These are phyloP conservation scores for Globisporangium cylindrosporum DNA, from an alignment of 352 stramenopile species.

Conservation along the genomic window DNA sequence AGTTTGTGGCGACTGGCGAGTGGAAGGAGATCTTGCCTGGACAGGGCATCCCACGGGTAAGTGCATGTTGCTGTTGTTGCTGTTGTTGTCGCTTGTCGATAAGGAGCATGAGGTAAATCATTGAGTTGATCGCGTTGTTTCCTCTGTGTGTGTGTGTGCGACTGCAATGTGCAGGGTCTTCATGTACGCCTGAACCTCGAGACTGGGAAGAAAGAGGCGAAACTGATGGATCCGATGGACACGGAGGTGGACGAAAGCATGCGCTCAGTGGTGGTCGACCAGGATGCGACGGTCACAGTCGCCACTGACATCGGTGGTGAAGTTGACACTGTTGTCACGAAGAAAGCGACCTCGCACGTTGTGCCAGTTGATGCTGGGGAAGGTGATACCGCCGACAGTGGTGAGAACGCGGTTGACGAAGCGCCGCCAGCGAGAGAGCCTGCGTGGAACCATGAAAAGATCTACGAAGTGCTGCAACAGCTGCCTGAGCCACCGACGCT, in stretches of 20 bases:
- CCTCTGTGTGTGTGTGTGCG: background rate
- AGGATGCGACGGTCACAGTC: constrained; percentile 49
- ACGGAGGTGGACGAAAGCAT: constrained; percentile 27
- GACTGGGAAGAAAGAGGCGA: constrained; percentile 82
- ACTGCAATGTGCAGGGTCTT: constrained; percentile 48
- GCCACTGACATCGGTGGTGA: constrained; percentile 53
- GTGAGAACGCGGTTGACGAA: constrained; percentile 23
- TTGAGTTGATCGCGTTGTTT: constrained; percentile 6
- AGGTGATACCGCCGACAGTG: background rate
- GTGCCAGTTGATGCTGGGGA: background rate
- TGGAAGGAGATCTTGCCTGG: constrained; percentile 59
- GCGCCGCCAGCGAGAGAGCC: constrained; percentile 37
- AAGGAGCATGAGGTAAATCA: background rate
- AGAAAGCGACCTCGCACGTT: background rate
- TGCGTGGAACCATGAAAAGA: constrained; percentile 86
- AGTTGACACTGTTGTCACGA: constrained; percentile 26
- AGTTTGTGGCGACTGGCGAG: constrained; percentile 61
- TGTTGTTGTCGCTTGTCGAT: background rate
- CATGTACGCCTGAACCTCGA: constrained; percentile 81
- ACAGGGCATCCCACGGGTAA: constrained; percentile 58
- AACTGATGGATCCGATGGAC: constrained; percentile 55
- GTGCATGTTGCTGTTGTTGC: constrained; percentile 6
- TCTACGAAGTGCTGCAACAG: constrained; percentile 77
- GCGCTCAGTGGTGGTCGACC: constrained; percentile 35
- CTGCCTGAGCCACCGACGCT: constrained; percentile 71